phyloP scores from a whole-genome alignment of 805 yeast species.

The Yamadazyma nakazawae region DNA sequence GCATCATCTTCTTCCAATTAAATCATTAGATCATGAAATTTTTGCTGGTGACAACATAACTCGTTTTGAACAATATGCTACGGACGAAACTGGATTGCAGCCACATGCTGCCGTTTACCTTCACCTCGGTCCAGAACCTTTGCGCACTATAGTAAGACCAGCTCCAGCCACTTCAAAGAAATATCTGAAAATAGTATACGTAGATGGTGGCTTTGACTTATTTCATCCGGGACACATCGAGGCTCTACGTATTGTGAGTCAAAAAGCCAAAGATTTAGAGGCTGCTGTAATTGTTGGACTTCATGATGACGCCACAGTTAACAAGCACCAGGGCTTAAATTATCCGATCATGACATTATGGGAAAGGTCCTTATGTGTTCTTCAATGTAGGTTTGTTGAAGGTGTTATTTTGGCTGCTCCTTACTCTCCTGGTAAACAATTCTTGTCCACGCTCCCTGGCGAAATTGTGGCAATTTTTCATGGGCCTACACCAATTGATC shows the following conservation, averaged over 20 bases:
- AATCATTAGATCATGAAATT: slow-evolving; percentile 21
- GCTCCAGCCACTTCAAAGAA: slow-evolving; percentile 16
- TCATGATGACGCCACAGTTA: slow-evolving; percentile 56
- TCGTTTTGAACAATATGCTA: slow-evolving; percentile 54
- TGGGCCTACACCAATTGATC: slow-evolving; percentile 50
- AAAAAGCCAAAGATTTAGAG: slow-evolving; percentile 15
- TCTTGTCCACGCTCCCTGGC: slow-evolving; percentile 39
- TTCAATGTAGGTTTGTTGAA: slow-evolving; percentile 84
- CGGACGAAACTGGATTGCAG: slow-evolving; percentile 56
- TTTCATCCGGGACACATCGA: slow-evolving; percentile 93
- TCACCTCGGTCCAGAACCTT: slow-evolving; percentile 18
- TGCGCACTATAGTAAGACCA: slow-evolving; percentile 35
- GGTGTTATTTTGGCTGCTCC: slow-evolving; percentile 75
- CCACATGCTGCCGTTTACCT: slow-evolving; percentile 58
- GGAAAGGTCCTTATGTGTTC: slow-evolving; percentile 82
- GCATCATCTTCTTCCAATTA: slow-evolving; percentile 47
- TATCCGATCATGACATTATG: slow-evolving; percentile 84
- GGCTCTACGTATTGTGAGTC: slow-evolving; percentile 50
- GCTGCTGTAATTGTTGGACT: slow-evolving; percentile 66
- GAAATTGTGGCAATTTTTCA: slow-evolving; percentile 45
- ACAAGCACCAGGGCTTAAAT: slow-evolving; percentile 54
- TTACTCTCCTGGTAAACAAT: slow-evolving; percentile 40
- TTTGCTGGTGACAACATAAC: slow-evolving; percentile 36
- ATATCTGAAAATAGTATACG: slow-evolving; percentile 42
- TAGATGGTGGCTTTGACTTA: slow-evolving; percentile 86